Base-by-base conservation (phyloP, 116 monocot species). In the Thalassia testudinum region DNA sequence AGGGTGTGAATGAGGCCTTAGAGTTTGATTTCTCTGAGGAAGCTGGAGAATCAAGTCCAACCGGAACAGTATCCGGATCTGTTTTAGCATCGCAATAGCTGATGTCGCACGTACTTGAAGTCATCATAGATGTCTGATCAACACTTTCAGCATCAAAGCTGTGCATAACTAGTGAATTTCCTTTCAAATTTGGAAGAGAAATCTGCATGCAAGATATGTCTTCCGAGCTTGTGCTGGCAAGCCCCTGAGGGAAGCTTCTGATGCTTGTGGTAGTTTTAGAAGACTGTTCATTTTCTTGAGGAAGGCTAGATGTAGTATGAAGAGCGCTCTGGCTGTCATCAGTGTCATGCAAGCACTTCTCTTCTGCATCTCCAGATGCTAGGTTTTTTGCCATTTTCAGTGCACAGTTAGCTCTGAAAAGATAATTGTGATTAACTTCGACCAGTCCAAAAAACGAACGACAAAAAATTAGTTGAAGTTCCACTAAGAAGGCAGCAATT, bases 301-400 rank as follows among this genome's bases (percentile, higher is more conserved):
- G 82, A 50, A 89, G 57, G 62, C 71, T 81, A 54, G 73, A 68
- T 50, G 69, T 64, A 13, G 77, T 67, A 67, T 78, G 65, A 49
- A 74, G 73, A 20, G 72, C 67, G 54, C 83, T 83, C 42, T 66
- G 60, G 64, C 63, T 73, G 56, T 89, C 82, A 66, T 89, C 75
- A 29, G 24, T 69, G 38, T 80, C 82, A 63, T 77, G 71, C 37
- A 78, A 24, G 42, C 49, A 60, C 56, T 78, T 80, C 47, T 73
- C 86, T 60, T 82, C 77, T 37, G 65, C 26, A 42, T 58, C 47
- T 58, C 38, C 34, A 69, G 45, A 50, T 63, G 71, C 60, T 17
- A 99, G 72, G 16, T 78, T 65, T 67, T 99, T 99, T 47, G 80
- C 83, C 86, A 77, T 83, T 53, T 74, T 86, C 42, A 99, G 45